These are phyloP conservation scores for Cystobasidium tubakii DNA, from an alignment of 768 basidiomycete species.

Conservation along the genomic window DNA sequence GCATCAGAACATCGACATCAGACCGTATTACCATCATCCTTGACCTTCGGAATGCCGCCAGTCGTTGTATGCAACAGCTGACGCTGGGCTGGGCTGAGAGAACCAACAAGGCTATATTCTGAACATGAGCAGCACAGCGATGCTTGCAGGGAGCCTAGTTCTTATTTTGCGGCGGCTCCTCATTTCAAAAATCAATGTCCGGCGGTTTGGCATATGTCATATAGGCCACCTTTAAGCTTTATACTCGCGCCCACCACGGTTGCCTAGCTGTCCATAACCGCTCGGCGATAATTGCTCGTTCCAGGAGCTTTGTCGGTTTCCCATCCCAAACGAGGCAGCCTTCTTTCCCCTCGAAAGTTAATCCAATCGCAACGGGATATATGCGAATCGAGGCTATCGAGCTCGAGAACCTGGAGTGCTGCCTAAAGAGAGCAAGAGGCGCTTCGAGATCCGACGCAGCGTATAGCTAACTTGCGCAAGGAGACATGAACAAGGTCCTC, in stretches of 20 bases:
- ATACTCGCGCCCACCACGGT: not conserved
- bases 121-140: too few species aligned
- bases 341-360: not conserved
- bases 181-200: too few species aligned
- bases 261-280: not conserved
- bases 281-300: slow-evolving; percentile 17
- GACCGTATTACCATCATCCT: not conserved
- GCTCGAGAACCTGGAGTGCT: not conserved
- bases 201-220: not conserved
- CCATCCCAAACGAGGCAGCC: slow-evolving; percentile 2
- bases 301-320: slow-evolving; percentile 1
- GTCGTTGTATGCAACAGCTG: too few species aligned
- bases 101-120: too few species aligned
- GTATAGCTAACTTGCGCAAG: not conserved
- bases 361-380: not conserved
- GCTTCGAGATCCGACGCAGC: not conserved
- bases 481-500: too few species aligned
- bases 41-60: too few species aligned
- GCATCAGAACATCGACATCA: slow-evolving; percentile 1
- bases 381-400: slow-evolving; percentile 1
- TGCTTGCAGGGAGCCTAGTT: too few species aligned
- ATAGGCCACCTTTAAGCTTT: not conserved
- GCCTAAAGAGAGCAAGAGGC: not conserved
- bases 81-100: too few species aligned
- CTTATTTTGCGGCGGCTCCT: too few species aligned